Base-by-base conservation (phyloP, 164 flowering plant genomes). In the Umbilicus rupestris region DNA sequence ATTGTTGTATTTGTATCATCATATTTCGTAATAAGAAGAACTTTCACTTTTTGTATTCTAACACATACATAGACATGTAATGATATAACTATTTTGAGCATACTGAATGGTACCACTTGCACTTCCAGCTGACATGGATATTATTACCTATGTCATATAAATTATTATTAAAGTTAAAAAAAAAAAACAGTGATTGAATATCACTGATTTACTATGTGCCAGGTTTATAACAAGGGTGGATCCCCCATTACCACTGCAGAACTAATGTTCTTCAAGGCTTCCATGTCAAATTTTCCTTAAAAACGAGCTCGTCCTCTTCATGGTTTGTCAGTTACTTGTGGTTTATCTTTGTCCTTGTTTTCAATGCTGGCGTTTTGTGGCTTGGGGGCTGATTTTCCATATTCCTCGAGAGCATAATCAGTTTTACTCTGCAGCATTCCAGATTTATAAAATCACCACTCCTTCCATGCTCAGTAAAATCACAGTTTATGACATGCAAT, bases 131-230 rank as follows among this genome's bases (percentile, higher is more conserved):
- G 52, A 16, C 24, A 47, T 5, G 22, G 29, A 52, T 52, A 52
- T 24, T 52, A 52, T 52, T 52, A 24, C 10, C 7, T 52, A 24
- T 26, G 19, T 52, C 58, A 52, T 24, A 52, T 52, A 52, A 9
- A 12, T 52, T 22, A 24, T 24, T 52, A 52, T 47, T 47, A 47
- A 47, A 7, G 5, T n/a, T 47, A 19, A 19, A 8, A 47, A 47
- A 24, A 52, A 52, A 5, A 49, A 49, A 49, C 55, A 49, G 19
- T 52, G 58, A 52, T 52, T 49, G 15, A 52, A 52, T 52, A 24
- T 24, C 58, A 52, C 58, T 52, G 58, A 52, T 24, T 22, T 52
- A 52, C 55, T 49, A 49, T 49, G 55, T 20, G 55, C 55, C 8
- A 49, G 24, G 26, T 52, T 47, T 47, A n/a, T 47, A 47, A 15